phyloP scores from a whole-genome alignment of 352 stramenopile species.

The Globisporangium apiculatum region DNA sequence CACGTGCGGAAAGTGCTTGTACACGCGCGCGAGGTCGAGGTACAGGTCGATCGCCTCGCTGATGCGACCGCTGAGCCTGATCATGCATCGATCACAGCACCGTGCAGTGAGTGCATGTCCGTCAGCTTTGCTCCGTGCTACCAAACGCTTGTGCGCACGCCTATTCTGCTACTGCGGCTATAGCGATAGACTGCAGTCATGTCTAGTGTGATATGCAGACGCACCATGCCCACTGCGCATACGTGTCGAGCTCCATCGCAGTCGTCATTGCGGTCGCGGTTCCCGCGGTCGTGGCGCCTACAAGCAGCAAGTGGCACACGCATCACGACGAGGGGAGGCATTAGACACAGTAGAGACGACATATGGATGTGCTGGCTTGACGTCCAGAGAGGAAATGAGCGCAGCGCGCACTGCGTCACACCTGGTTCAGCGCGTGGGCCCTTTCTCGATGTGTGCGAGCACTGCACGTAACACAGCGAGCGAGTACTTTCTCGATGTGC shows the following conservation, averaged over 20 bases:
- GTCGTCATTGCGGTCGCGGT: neutral
- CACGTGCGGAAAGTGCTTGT: slow-evolving; percentile 32
- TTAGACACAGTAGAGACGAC: neutral
- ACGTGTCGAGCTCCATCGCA: slow-evolving; percentile 32
- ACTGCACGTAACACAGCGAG: too few species aligned
- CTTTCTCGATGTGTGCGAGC: neutral
- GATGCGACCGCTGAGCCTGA: slow-evolving; percentile 35
- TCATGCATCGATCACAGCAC: neutral
- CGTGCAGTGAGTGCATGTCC: too few species aligned
- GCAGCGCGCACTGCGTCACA: neutral
- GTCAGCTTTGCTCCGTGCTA: too few species aligned
- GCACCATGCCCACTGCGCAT: slow-evolving; percentile 43
- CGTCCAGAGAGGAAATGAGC: neutral
- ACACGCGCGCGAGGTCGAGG: slow-evolving; percentile 27
- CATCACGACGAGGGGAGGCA: neutral
- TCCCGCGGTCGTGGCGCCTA: neutral
- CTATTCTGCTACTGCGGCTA: too few species aligned
- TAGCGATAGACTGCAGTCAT: too few species aligned
- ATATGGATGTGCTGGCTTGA: too few species aligned
- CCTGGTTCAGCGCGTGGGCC: neutral
- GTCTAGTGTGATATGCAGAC: neutral
- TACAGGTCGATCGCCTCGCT: slow-evolving; percentile 45
- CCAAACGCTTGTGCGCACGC: too few species aligned
- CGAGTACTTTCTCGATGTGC: too few species aligned
- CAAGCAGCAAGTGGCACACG: too few species aligned